Base-by-base conservation (phyloP, 2,329 filamentous ascomycete species). In the Basipetospora sp. region DNA sequence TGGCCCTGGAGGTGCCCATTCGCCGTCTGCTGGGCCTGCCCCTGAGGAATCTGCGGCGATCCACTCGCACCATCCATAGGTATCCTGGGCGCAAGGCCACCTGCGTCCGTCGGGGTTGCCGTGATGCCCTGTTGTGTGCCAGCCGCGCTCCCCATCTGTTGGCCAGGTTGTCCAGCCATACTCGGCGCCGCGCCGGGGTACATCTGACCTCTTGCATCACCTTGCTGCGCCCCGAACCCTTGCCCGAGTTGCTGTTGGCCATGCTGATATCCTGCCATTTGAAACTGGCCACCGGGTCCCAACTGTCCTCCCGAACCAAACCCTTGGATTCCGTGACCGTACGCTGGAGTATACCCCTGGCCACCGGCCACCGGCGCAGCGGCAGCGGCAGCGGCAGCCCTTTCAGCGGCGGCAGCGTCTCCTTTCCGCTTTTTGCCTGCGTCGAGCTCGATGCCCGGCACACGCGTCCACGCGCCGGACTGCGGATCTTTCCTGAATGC, bases 341-440 rank as follows among this genome's bases (percentile, higher is more conserved):
- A 35, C 6, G 33, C 33, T 15, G 22, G 17, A n/a, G 35, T 32
- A 31, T 31, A 35, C 16, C 31, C 28, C 27, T 34, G 31, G 4
- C 38, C 38, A 11, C 32, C 32, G 5, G 17, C 18, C 8, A 34
- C 26, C 8, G 38, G 31, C 5, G 31, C 32, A 14, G 32, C 38
- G n/a, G 38, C 31, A n/a, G 38, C 33, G n/a, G 38, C 25, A n/a
- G 56, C 50, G 18, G 60, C 44, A 5, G 52, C 49, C n/a, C 33
- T 38, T 18, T 42, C 34, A 22, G 65, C 62, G 44, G 72, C 69
- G 5, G 68, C 68, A 10, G 69, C 69, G 3, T 56, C 56, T 4
- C 64, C 61, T 49, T 73, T 73, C 44, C 70, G 67, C 52, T 74
- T 74, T 58, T 74, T 74, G 31, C 70, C 71, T 9, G 69, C 69